These are phyloP conservation scores for Huntiella decipiens DNA, from an alignment of 2,329 filamentous ascomycete species.

Conservation along the genomic window DNA sequence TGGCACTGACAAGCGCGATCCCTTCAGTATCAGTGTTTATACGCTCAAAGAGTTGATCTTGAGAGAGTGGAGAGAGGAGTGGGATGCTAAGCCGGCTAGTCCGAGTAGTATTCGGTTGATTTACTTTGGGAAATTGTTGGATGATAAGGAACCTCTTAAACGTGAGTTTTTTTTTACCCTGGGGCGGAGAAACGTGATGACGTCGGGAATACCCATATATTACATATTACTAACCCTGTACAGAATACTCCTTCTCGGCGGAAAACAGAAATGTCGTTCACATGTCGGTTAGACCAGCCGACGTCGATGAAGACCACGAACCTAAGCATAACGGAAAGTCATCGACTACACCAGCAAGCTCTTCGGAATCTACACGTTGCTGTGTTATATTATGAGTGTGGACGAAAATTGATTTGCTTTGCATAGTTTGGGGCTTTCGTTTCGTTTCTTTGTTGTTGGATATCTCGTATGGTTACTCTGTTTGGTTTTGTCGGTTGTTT, in stretches of 20 bases:
- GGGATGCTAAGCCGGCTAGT: constrained; percentile 71
- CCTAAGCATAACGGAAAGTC: constrained; percentile 44
- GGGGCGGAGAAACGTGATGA: background rate
- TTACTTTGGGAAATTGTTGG: constrained; percentile 74
- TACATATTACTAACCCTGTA: constrained; percentile 1
- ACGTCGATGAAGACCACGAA: constrained; percentile 65
- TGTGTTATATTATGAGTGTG: constrained; percentile 31
- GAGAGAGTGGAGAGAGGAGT: constrained; percentile 81
- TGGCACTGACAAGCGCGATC: constrained; percentile 40
- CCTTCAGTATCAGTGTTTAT: constrained; percentile 80
- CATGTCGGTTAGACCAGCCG: constrained; percentile 79
- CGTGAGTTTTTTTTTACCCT: constrained; percentile 34
- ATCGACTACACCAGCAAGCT: constrained; percentile 22
- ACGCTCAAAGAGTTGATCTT: constrained; percentile 87
- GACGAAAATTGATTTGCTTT: background rate
- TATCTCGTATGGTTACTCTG: background rate
- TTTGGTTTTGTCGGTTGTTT: background rate
- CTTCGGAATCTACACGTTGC: constrained; percentile 26
- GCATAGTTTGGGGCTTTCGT: background rate
- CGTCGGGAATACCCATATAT: constrained; percentile 3
- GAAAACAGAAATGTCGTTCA: constrained; percentile 74
- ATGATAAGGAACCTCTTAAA: constrained; percentile 69
- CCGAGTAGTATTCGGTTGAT: constrained; percentile 83
- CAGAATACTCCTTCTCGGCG: constrained; percentile 62
- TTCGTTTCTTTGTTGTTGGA: background rate